Evolutionary conservation across 441 rosid genomes (phyloP).

Genomic region (Syzygium malaccense): DNA sequence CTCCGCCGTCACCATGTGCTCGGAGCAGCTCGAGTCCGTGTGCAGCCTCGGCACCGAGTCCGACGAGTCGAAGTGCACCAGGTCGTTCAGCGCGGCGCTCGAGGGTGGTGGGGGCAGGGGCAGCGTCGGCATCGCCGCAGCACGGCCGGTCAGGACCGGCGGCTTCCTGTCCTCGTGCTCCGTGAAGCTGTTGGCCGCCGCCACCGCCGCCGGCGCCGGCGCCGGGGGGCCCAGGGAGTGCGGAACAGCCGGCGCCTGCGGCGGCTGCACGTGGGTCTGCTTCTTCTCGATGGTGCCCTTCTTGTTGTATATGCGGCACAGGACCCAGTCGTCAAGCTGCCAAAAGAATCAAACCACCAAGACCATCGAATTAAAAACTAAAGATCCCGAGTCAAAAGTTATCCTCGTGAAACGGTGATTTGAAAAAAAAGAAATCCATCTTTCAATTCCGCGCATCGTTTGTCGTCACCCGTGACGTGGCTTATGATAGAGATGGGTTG

Average conservation of each 20-base stretch:
- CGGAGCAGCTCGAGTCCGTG: constrained; percentile 86
- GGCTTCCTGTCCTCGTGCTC: constrained; percentile 35
- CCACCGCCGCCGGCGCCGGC: background rate
- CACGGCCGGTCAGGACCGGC: constrained; percentile 2
- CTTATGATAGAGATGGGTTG: background rate
- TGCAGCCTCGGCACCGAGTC: constrained; percentile 82
- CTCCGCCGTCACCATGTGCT: constrained; percentile 69
- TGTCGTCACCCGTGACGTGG: background rate
- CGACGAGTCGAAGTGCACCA: constrained; percentile 43
- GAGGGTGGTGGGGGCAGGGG: constrained; percentile 11
- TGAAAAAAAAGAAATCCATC: background rate
- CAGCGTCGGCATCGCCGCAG: constrained; percentile 1
- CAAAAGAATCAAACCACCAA: background rate
- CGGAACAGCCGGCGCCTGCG: background rate
- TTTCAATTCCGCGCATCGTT: background rate
- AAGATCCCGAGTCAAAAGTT: background rate
- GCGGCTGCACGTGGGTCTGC: background rate
- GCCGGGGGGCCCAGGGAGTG: background rate
- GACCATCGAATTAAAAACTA: background rate
- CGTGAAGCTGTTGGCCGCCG: background rate
- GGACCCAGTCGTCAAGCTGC: constrained; percentile 94
- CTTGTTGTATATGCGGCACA: constrained; percentile 91
- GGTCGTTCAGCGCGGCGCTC: background rate
- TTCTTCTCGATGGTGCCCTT: constrained; percentile 61
- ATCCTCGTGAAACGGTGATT: background rate